Base-by-base conservation (phyloP, 1,139 yeast genomes). In the Candida labiduridarum region DNA sequence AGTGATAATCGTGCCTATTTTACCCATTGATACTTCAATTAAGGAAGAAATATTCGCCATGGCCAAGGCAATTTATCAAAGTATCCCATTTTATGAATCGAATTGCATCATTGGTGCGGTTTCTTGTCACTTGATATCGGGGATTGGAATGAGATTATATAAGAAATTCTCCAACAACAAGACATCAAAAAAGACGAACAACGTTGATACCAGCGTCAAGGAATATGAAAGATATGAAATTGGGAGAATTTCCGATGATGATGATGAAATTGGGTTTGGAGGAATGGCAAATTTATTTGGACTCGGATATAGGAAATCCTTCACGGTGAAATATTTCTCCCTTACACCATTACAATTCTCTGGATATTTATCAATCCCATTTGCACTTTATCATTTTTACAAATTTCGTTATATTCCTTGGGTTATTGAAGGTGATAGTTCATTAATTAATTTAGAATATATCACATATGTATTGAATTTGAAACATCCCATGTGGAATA, bases 31-130 rank as follows among this genome's bases (percentile, higher is more conserved):
- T 0, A 16, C 22, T n/a, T 57, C 52, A 12, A 49, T 73, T 2
- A 82, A 82, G 11, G 80, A 85, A 51, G 84, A 85, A 48, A 62
- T 84, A 14, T 72, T 88, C 52, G 82, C 84, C 52, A 72, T 85
- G 68, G 82, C 85, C 0, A 70, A 91, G 44, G 79, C 84, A 9
- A 61, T 88, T 0, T 88, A 87, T 63, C 88, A 83, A 49, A 56
- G 63, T 8, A 65, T 76, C 2, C 78, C 84, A 0, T 56, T 68
- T 1, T 66, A 82, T 15, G 94, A 87, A 60, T 64, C 67, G 7
- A 49, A 73, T 0, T 59, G 79, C 25, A 78, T 85, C 0, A 66
- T 76, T 47, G 84, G 83, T 0, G 69, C 85, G 0, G 66, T 76
- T 1, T 62, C 68, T 0, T 58, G 69, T 2, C 96, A 88, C 60